Base-by-base conservation (phyloP, 257 asterid genomes). In the Nicotiana undulata region DNA sequence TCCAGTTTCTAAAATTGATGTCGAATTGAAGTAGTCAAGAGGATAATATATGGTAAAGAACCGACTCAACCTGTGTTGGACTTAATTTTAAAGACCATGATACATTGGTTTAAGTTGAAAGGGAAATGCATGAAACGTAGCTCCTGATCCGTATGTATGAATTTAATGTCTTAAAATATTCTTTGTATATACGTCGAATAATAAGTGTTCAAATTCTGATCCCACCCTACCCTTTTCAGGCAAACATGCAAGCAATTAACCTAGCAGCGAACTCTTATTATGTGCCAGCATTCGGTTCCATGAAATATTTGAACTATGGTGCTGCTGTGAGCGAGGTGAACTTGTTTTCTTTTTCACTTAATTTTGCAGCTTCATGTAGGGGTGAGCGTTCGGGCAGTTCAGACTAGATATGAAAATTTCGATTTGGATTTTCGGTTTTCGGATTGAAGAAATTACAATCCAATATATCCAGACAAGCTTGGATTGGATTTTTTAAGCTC, bases 251-350 rank as follows among this genome's bases (percentile, higher is more conserved):
- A 76, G 76, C 72, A 52, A 78, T 93, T 61, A 87, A 91, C 81
- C 81, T 93, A 80, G 86, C 92, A 26, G 93, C 86, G 29, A 85
- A 85, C 81, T 76, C 92, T 46, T 89, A 80, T 82, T 93, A 84
- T 61, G 91, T 90, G 18, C 97, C 97, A 0, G 88, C 85, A 24
- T 65, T 26, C 55, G 81, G 82, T 83, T 83, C 88, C 81, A 55
- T 34, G 18, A 18, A 7, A 13, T 92, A 92, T 82, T 82, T 92
- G 82, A 91, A 85, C 80, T 91, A 88, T 8, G 97, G 97, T 68
- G 97, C 88, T 77, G 96, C 91, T 10, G 90, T 91, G 18, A 89
- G 94, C 15, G 97, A 92, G 97, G 95, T 92, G 85, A 77, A 17
- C n/a, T 52, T 65, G 15, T 65, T 79, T 4, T 2, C 20, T 53